Evolutionary conservation across 305 asterid species (phyloP).

Genomic region (Plantago rigida): DNA sequence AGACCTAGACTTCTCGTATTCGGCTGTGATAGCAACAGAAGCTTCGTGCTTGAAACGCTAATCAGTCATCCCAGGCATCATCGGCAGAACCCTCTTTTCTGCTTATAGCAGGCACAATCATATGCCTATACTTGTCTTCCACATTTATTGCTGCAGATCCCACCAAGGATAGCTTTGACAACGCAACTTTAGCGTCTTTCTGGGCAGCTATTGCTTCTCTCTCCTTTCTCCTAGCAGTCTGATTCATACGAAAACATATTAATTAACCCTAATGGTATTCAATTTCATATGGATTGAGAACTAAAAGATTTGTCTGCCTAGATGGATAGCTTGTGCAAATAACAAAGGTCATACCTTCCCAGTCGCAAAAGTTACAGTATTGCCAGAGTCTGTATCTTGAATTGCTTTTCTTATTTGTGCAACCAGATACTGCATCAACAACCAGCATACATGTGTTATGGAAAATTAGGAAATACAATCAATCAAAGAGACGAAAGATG

Average conservation of each 20-base stretch:
- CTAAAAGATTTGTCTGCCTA: neutral
- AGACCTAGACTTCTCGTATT: no score
- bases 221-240: constrained; percentile 79
- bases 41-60: neutral
- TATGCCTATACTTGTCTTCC: constrained; percentile 72
- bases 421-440: constrained; percentile 49
- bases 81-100: constrained; percentile 76
- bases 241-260: neutral
- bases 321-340: constrained; percentile 5
- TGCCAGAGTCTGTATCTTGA: constrained; percentile 66
- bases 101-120: constrained; percentile 48
- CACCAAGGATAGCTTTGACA: constrained; percentile 43
- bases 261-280: neutral
- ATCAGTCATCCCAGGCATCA: constrained; percentile 80
- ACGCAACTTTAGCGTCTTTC: constrained; percentile 44
- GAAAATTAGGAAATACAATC: neutral
- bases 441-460: constrained; percentile 8
- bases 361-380: constrained; percentile 53
- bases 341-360: constrained; percentile 52
- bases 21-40: neutral
- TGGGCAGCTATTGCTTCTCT: constrained; percentile 69
- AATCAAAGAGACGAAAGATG: neutral
- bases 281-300: neutral
- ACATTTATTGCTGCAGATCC: constrained; percentile 49
- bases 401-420: constrained; percentile 73